Percentiles rank a stretch among this genome's conserved stretches.
Conservation (phyloP, 2,329 filamentous ascomycete genomes). For the Moelleriella libera region DNA sequence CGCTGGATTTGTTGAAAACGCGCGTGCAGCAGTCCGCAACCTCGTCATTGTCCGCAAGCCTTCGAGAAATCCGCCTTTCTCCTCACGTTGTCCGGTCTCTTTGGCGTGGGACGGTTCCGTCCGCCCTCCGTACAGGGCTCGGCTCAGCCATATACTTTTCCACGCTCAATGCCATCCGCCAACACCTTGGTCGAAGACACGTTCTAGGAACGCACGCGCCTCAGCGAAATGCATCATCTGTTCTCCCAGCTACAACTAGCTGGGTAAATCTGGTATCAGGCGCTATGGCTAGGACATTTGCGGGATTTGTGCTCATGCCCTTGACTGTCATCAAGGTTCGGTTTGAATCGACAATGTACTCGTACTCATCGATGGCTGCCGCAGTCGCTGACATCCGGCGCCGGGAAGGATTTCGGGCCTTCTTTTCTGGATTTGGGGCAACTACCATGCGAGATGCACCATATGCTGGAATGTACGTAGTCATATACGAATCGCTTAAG, state of each 20-base stretch:
- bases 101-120: conserved; percentile 88
- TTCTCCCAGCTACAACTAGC: conserved; percentile 70
- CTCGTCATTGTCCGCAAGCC: conserved; percentile 39
- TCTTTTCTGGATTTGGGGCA: conserved; percentile 88
- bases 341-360: conserved; percentile 79
- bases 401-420: conserved; percentile 63
- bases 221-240: conserved; percentile 39
- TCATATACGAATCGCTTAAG: conserved; percentile 85
- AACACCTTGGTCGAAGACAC: conserved; percentile 30
- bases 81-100: conserved; percentile 53
- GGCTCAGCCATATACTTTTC: conserved; percentile 93
- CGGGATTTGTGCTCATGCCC: conserved; percentile 87
- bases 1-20: conserved; percentile 91
- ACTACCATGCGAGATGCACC: conserved; percentile 91
- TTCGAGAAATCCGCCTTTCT: conserved; percentile 33
- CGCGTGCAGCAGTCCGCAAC: conserved; percentile 78
- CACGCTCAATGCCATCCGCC: conserved; percentile 70
- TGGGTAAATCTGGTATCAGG: conserved; percentile 76
- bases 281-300: conserved; percentile 68
- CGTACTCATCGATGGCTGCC: conserved; percentile 60
- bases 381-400: conserved; percentile 63
- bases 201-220: conserved; percentile 10
- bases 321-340: conserved; percentile 94
- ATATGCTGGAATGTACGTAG: conserved; percentile 86
- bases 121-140: conserved; percentile 82